These are phyloP conservation scores for Syncephalastrum racemosum DNA, from an alignment of 371 early-diverging fungal species.

Conservation along the genomic window DNA sequence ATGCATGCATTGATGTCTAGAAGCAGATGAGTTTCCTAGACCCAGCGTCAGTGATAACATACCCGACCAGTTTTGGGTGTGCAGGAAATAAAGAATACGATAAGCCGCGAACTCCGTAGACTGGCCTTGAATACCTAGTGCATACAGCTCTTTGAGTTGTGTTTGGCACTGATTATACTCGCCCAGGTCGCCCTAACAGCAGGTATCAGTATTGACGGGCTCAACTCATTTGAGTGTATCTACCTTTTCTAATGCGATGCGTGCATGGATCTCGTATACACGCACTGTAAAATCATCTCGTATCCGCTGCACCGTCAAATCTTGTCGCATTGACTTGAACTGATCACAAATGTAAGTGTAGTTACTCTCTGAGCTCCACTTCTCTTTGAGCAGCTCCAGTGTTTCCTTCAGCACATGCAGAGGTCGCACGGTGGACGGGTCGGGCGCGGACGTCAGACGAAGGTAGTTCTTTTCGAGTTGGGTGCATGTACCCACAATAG, in stretches of 20 bases:
- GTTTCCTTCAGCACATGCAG: conserved; percentile 72
- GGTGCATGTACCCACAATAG: conserved; percentile 86
- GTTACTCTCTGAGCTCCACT: conserved; percentile 79
- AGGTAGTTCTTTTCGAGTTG: conserved; percentile 88
- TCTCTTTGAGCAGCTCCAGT: conserved; percentile 68
- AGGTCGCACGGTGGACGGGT: conserved; percentile 89
- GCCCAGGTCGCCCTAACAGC: conserved; percentile 80
- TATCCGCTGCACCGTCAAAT: conserved; percentile 93
- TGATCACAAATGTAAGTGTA: conserved; percentile 95
- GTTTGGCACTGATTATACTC: conserved; percentile 98
- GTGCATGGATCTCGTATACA: conserved; percentile 93
- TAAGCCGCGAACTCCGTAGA: conserved; percentile 89
- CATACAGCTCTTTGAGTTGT: conserved; percentile 88
- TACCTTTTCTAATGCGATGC: conserved; percentile 93
- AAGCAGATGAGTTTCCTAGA: background rate
- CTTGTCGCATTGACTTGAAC: conserved; percentile 93
- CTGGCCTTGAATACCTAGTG: conserved; percentile 64
- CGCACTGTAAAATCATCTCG: conserved; percentile 87
- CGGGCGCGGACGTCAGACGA: conserved; percentile 90
- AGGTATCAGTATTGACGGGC: background rate
- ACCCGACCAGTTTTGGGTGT: conserved; percentile 85
- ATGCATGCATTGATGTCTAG: conserved; percentile 77
- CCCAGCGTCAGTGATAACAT: conserved; percentile 12
- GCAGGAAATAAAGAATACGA: conserved; percentile 85
- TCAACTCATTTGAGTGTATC: background rate